A percentile compares a stretch with the other conserved stretches of the same genome.
Evolutionary conservation across 139 green algal genomes (phyloP).

Genomic region (Volvox africanus): DNA sequence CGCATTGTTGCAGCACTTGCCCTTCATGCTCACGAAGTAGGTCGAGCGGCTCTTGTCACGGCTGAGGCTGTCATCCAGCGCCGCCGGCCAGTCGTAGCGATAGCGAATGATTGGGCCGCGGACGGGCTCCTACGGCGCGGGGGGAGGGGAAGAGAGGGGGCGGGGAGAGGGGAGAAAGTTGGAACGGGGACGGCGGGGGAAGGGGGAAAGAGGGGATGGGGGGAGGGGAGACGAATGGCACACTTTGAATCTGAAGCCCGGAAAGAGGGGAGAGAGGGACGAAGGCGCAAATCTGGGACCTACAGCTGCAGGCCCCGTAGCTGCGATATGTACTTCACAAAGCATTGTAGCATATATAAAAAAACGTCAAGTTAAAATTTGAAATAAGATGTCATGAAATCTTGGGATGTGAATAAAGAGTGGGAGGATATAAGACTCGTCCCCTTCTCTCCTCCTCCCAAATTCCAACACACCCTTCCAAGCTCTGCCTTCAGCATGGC

Average conservation of each 20-base stretch:
- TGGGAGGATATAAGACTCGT: too few species aligned
- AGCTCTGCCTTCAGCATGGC: slow-evolving; percentile 3
- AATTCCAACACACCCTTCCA: slow-evolving; percentile 6
- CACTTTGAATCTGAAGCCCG: too few species aligned
- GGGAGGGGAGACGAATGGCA: background rate
- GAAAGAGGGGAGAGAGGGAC: too few species aligned
- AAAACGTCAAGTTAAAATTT: too few species aligned
- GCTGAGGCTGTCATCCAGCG: background rate
- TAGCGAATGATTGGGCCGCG: slow-evolving; percentile 19
- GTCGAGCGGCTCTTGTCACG: background rate
- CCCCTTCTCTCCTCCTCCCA: background rate
- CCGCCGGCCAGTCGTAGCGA: slow-evolving; percentile 28
- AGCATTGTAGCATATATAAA: too few species aligned
- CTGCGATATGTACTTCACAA: too few species aligned
- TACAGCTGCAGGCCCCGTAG: too few species aligned
- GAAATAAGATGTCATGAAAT: too few species aligned
- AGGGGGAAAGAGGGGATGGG: background rate
- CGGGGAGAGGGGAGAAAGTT: background rate
- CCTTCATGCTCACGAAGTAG: background rate
- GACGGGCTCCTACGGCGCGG: background rate
- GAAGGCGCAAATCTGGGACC: too few species aligned
- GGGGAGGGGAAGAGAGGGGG: background rate
- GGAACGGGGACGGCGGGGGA: too few species aligned
- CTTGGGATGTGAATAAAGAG: too few species aligned
- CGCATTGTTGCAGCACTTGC: background rate